Evolutionary conservation across 75 land plant genomes (phyloP).

Genomic region (Pinus taeda): DNA sequence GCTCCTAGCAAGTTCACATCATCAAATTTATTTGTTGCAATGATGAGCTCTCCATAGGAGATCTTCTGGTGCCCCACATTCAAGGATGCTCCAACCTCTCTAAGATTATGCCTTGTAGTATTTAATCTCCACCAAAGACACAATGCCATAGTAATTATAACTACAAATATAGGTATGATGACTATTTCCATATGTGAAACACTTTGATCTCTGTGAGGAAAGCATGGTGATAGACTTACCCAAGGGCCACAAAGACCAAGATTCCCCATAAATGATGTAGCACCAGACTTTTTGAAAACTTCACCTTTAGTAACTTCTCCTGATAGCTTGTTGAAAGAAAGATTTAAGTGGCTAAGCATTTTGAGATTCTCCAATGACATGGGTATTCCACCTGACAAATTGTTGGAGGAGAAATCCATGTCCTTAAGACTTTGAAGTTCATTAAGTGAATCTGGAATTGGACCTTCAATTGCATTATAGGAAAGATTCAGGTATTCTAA

Average conservation of each 20-base stretch:
- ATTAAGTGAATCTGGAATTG: conserved; percentile 18
- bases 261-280: no score
- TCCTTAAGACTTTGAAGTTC: neutral
- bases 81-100: neutral
- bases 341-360: conserved; percentile 23
- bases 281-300: no score
- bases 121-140: neutral
- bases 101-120: neutral
- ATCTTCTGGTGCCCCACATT: neutral
- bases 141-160: neutral
- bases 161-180: neutral
- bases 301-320: conserved; percentile 10
- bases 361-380: conserved; percentile 11
- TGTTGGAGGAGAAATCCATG: conserved; percentile 30
- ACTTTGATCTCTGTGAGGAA: neutral
- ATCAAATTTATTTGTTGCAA: conserved; percentile 8
- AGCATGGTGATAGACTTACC: neutral
- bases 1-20: conserved; percentile 2
- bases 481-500: conserved; percentile 28
- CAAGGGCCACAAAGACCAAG: conserved; percentile 12
- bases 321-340: conserved; percentile 27
- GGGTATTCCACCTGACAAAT: conserved; percentile 32
- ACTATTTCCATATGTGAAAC: neutral
- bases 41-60: neutral
- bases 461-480: conserved; percentile 17